Conservation (phyloP, 768 basidiomycete genomes). For the Mycena venus region DNA sequence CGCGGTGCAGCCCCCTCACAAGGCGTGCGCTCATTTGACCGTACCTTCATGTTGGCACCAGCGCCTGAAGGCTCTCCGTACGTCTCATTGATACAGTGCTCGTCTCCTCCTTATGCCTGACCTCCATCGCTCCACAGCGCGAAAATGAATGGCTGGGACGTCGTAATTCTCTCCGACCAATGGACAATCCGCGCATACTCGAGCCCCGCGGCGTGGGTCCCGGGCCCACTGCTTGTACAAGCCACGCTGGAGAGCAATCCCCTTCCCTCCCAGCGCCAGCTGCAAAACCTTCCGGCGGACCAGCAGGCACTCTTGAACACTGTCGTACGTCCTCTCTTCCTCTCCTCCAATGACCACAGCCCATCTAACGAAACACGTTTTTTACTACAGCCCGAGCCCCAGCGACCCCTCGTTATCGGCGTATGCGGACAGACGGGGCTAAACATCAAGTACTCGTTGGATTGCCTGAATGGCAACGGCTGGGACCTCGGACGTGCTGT, state of each 20-base stretch:
- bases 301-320: slow-evolving; percentile 65
- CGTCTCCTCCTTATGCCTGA: slow-evolving; percentile 26
- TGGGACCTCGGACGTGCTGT: slow-evolving; percentile 89
- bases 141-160: slow-evolving; percentile 88
- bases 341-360: slow-evolving; percentile 20
- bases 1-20: slow-evolving; percentile 68
- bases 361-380: slow-evolving; percentile 26
- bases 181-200: slow-evolving; percentile 88
- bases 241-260: slow-evolving; percentile 47
- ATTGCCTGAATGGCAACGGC: slow-evolving; percentile 86
- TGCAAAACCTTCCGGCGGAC: slow-evolving; percentile 51
- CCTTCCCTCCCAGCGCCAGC: slow-evolving; percentile 42
- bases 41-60: slow-evolving; percentile 89
- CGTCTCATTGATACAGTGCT: slow-evolving; percentile 49
- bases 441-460: slow-evolving; percentile 83
- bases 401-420: slow-evolving; percentile 78
- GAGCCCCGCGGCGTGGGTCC: slow-evolving; percentile 82
- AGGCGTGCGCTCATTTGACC: slow-evolving; percentile 93
- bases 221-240: slow-evolving; percentile 82
- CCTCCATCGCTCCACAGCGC: slow-evolving; percentile 66
- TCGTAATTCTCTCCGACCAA: slow-evolving; percentile 90
- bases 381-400: slow-evolving; percentile 71
- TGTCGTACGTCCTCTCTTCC: slow-evolving; percentile 63
- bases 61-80: slow-evolving; percentile 88
- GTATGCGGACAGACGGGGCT: slow-evolving; percentile 82